Evolutionary conservation across 1,139 yeast species (phyloP), one percentile per base, ranked within the genome.

Genomic region (Diutina rugosa): DNA sequence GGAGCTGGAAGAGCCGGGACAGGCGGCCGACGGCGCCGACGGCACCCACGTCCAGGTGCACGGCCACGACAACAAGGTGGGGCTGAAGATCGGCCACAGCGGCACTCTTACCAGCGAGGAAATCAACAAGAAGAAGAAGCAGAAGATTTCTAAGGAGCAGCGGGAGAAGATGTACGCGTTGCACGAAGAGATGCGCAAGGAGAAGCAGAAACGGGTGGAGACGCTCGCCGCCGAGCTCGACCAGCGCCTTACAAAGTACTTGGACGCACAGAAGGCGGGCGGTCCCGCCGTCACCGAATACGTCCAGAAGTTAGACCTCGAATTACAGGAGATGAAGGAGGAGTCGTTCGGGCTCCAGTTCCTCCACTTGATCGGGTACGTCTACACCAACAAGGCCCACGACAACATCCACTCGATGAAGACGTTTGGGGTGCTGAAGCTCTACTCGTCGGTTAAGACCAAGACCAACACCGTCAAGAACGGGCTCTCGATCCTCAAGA

Each of bases 291-390:
- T 59, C 60, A 69, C 61, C 62, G 83, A 72, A 64, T 60, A 56
- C 44, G 35, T 12, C 10, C 29, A 48, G 28, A 77, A 78, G 58
- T 68, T 86, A 29, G 67, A 70, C 18, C 72, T 72, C 57, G 93
- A 87, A 63, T 79, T 86, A 60, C 91, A 86, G 63, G 82, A 76
- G 60, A 67, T 76, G 66, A 76, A 76, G 59, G 69, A 72, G 54
- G 81, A 77, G 63, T 74, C 78, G 63, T 77, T 77, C 61, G 81
- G 81, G 21, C 68, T 77, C 55, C 78, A 76, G 61, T 66, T 77
- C 55, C 68, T 76, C 58, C 80, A 77, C 61, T 67, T 81, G 54
- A 82, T 87, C 60, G 90, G 91, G 14, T 80, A 80, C 60, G 79
- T 85, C 14, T 87, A 87, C 66, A 32, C 44, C 49, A 73, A 77